phyloP scores from a whole-genome alignment of 805 yeast species.

The Candida stauntonica region DNA sequence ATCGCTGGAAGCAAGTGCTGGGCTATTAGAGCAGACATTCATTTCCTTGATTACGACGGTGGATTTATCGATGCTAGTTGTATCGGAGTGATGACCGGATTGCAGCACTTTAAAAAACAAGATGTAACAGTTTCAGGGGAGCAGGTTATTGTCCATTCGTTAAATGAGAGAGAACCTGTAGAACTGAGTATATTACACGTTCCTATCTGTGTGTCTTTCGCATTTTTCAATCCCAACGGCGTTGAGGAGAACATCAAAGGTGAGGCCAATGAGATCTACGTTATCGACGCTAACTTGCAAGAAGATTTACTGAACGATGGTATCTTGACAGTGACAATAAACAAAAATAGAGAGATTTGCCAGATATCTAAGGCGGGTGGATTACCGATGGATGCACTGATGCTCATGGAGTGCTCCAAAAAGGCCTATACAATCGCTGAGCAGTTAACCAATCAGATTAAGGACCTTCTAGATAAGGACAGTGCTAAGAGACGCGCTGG shows the following conservation, averaged over 20 bases:
- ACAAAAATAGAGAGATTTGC: conserved; percentile 86
- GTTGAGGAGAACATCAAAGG: conserved; percentile 71
- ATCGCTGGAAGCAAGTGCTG: conserved; percentile 90
- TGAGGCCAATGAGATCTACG: conserved; percentile 52
- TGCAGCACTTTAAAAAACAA: conserved; percentile 78
- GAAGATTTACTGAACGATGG: conserved; percentile 82
- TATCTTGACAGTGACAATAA: conserved; percentile 76
- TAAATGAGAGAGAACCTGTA: conserved; percentile 81
- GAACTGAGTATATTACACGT: conserved; percentile 81
- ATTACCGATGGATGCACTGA: conserved; percentile 67
- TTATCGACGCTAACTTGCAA: conserved; percentile 70
- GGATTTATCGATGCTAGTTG: conserved; percentile 88
- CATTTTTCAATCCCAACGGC: conserved; percentile 69
- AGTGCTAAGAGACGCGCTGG: conserved; percentile 21
- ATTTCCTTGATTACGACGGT: conserved; percentile 87
- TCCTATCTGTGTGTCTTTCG: conserved; percentile 85
- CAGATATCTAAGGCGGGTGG: conserved; percentile 93
- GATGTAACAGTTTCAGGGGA: conserved; percentile 72
- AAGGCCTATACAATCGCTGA: conserved; percentile 64
- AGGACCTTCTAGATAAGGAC: conserved; percentile 37
- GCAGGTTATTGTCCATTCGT: conserved; percentile 60
- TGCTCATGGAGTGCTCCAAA: conserved; percentile 63
- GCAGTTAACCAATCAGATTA: conserved; percentile 58
- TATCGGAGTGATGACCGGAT: conserved; percentile 82
- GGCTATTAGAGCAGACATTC: conserved; percentile 87